These are phyloP conservation scores for Aspergillus sp. DNA, from an alignment of 2,329 filamentous ascomycete genomes.

Conservation along the genomic window DNA sequence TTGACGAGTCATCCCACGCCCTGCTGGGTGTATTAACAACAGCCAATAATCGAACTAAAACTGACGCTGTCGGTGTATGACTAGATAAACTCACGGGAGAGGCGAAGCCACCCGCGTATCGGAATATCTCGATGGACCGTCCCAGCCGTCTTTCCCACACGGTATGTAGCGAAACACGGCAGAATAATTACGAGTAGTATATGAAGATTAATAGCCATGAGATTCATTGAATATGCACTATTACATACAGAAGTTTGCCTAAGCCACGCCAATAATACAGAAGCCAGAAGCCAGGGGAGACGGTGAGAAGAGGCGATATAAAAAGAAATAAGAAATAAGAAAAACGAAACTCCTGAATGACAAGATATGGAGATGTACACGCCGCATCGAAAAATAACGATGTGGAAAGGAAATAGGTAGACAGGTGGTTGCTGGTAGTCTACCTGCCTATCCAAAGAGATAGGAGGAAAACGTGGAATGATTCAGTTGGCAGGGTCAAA, in stretches of 20 bases:
- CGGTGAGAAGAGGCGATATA: slow-evolving; percentile 13
- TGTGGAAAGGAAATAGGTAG: not conserved
- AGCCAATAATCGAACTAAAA: too few species aligned
- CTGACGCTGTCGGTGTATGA: too few species aligned
- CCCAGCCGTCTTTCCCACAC: not conserved
- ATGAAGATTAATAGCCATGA: slow-evolving; percentile 22
- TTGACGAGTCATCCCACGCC: too few species aligned
- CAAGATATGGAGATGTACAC: slow-evolving; percentile 16
- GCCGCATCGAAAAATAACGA: slow-evolving; percentile 8
- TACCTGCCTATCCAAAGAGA: not conserved
- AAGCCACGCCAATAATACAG: slow-evolving; percentile 15
- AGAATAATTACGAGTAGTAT: not conserved
- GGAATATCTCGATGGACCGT: too few species aligned
- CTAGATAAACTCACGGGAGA: too few species aligned
- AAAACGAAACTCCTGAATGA: slow-evolving; percentile 25
- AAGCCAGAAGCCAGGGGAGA: slow-evolving; percentile 9
- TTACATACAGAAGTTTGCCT: slow-evolving; percentile 20
- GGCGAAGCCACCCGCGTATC: too few species aligned
- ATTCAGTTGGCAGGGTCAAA: not conserved
- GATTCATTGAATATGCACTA: slow-evolving; percentile 31
- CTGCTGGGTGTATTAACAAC: too few species aligned
- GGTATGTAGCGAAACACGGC: not conserved
- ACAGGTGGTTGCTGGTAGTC: not conserved
- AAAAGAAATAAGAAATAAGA: slow-evolving; percentile 15
- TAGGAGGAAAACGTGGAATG: not conserved